These are phyloP conservation scores for Scedosporium aurantiacum DNA, from an alignment of 2,329 filamentous ascomycete species.

Conservation along the genomic window DNA sequence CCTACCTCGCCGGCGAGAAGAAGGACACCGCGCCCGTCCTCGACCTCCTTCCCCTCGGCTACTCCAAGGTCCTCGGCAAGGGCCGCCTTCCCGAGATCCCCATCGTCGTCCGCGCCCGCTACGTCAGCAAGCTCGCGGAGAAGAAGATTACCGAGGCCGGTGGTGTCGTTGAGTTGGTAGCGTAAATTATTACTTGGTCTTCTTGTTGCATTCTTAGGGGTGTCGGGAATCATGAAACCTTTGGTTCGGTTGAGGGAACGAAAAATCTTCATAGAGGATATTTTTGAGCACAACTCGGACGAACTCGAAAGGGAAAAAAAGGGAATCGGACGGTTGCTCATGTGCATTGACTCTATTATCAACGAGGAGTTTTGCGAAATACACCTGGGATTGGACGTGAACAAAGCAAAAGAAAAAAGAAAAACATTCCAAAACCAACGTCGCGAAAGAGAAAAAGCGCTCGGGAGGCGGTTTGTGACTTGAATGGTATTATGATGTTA, in stretches of 20 bases:
- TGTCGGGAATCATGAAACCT: slow-evolving; percentile 10
- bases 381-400: slow-evolving; percentile 6
- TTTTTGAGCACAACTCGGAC: slow-evolving; percentile 6
- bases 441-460: neutral
- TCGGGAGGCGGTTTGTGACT: neutral
- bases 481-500: neutral
- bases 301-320: neutral
- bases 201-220: slow-evolving; percentile 19
- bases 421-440: neutral
- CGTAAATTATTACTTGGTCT: slow-evolving; percentile 36
- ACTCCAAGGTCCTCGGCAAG: slow-evolving; percentile 98
- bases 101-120: slow-evolving; percentile 87
- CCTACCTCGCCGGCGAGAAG: slow-evolving; percentile 72
- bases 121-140: slow-evolving; percentile 93
- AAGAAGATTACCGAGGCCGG: slow-evolving; percentile 98
- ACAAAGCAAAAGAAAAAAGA: neutral
- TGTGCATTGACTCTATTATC: slow-evolving; percentile 6
- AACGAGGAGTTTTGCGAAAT: slow-evolving; percentile 7
- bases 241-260: neutral
- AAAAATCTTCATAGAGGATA: slow-evolving; percentile 4
- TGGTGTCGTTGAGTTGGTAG: slow-evolving; percentile 90
- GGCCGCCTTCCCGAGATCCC: slow-evolving; percentile 88
- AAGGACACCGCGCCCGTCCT: slow-evolving; percentile 92
- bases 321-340: slow-evolving; percentile 4
- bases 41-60: slow-evolving; percentile 93